Base-by-base conservation (phyloP, 2,329 filamentous ascomycete genomes). In the Cladosporium sp. region DNA sequence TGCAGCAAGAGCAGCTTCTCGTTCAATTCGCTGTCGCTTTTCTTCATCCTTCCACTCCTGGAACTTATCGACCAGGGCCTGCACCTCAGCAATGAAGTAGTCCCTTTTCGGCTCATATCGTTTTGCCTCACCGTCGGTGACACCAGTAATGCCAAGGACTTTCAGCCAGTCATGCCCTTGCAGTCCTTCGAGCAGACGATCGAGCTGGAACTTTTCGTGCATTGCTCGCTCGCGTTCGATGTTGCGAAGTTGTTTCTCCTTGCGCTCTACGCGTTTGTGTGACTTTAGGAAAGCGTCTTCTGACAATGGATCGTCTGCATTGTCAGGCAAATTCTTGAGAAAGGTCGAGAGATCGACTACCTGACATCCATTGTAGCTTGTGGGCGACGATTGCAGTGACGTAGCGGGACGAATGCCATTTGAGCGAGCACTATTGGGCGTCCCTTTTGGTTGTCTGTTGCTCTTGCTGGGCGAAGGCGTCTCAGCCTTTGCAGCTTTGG, bases 141-240 rank as follows among this genome's bases (percentile, higher is more conserved):
- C 80, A 43, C 86, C 92, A 69, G 88, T 94, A 36, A 98, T 90
- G 28, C 94, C 95, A 88, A 99, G 93, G 4, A 93, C 86, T 67
- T 91, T 89, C 65, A 97, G 83, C 95, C 95, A 99, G 77, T 98
- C 95, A 65, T 91, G 92, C 2, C 94, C 91, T 75, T 92, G 90
- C 1, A 99, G 84, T 21, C 92, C 92, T 63, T 95, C 92, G 7
- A 97, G 83, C 18, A 89, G 79, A 8, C 86, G 81, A 67, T 89
- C 87, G n/a, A 89, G 77, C 70, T 89, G 85, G 56, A 85, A 83
- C 70, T 89, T 88, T 70, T 89, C 86, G 73, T 89, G 87, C 79
- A 88, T 87, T 5, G 87, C 86, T 39, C 85, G 80, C 74, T 89
- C 87, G 67, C 85, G 85, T 72, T 90, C 88, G 64, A 89, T 88